These are phyloP conservation scores for Diaporthe aspalathi DNA, from an alignment of 2,329 filamentous ascomycete species.

Conservation along the genomic window DNA sequence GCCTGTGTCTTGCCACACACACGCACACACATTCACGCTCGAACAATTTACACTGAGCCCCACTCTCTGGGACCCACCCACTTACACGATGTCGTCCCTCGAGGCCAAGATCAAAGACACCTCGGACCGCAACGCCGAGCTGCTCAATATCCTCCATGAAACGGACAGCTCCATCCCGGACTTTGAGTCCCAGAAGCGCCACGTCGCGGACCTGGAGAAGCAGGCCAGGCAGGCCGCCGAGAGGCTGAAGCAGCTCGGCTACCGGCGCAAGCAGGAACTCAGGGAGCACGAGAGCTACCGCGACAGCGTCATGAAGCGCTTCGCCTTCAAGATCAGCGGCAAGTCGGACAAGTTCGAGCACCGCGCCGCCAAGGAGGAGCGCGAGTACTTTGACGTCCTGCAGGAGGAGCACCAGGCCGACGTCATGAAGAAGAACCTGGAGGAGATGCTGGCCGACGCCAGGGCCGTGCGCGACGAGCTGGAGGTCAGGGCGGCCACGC, in stretches of 20 bases:
- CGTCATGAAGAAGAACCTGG: constrained; percentile 55
- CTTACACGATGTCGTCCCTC: constrained; percentile 47
- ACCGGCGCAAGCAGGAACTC: constrained; percentile 58
- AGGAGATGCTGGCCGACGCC: constrained; percentile 54
- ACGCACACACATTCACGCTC: not conserved
- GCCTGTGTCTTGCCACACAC: not conserved
- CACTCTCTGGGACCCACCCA: not conserved
- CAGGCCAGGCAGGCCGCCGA: constrained; percentile 53
- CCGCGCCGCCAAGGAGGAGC: constrained; percentile 64
- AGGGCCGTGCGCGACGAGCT: constrained; percentile 50
- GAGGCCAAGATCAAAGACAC: constrained; percentile 54
- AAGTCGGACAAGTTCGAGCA: constrained; percentile 60
- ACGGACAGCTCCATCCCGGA: constrained; percentile 61
- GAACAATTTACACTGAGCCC: not conserved
- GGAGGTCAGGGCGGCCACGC: constrained; percentile 49
- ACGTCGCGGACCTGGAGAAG: constrained; percentile 58
- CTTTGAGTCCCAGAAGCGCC: constrained; percentile 57
- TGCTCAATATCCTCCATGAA: constrained; percentile 59
- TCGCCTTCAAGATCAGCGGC: constrained; percentile 62
- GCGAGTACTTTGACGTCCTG: constrained; percentile 65
- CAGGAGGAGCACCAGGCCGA: constrained; percentile 60
- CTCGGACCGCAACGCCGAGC: constrained; percentile 53
- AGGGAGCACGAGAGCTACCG: constrained; percentile 65
- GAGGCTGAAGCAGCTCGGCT: constrained; percentile 53
- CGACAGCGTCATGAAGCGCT: constrained; percentile 63